These are phyloP conservation scores for Coemansia sp. DNA, from an alignment of 192 early-diverging fungal genomes.

Conservation along the genomic window DNA sequence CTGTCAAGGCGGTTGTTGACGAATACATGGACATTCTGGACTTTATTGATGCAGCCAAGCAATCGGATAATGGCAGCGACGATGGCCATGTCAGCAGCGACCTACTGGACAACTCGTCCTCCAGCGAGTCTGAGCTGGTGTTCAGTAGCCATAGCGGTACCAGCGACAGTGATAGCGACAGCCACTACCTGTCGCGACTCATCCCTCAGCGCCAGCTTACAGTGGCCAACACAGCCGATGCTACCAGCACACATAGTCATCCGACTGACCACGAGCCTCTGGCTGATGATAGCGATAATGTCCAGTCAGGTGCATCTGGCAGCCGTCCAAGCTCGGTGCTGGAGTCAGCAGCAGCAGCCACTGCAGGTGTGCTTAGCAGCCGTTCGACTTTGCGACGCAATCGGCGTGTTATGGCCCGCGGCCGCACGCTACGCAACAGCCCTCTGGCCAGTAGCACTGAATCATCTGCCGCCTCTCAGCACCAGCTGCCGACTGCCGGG, in stretches of 20 bases:
- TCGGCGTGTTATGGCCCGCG: constrained; percentile 33
- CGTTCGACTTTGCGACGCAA: constrained; percentile 39
- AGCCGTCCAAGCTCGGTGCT: not conserved
- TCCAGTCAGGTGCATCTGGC: not conserved
- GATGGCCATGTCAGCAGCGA: constrained; percentile 54
- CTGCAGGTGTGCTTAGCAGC: constrained; percentile 2
- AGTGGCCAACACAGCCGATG: constrained; percentile 22
- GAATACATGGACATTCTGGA: constrained; percentile 49
- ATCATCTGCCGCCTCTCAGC: too few relatives aligned
- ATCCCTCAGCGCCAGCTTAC: constrained; percentile 12
- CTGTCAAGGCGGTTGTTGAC: constrained; percentile 16
- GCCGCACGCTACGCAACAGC: constrained; percentile 13
- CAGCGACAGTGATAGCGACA: constrained; percentile 36
- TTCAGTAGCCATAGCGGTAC: constrained; percentile 27
- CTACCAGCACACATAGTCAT: not conserved
- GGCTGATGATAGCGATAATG: not conserved
- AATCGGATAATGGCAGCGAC: constrained; percentile 11
- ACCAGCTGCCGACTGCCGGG: constrained; percentile 12
- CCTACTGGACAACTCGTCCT: constrained; percentile 28
- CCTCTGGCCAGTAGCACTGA: not conserved
- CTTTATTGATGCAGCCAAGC: constrained; percentile 27
- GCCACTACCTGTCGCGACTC: constrained; percentile 31
- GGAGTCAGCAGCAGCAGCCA: constrained; percentile 3
- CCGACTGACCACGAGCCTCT: not conserved
- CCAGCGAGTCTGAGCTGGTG: constrained; percentile 13